Conservation (phyloP, 192 early-diverging fungal species). For the Diversispora epigaea region DNA sequence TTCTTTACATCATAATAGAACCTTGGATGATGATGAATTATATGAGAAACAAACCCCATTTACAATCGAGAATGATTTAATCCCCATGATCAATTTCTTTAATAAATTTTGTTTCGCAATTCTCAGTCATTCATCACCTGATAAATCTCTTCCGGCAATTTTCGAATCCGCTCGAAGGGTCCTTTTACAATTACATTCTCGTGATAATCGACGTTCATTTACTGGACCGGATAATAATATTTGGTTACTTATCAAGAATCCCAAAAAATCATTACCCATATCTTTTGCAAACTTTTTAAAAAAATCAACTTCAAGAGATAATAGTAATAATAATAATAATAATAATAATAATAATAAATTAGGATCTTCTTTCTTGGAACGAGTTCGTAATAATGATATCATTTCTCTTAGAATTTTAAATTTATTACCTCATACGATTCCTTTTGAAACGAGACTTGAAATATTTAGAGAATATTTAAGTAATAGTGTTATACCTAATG, state of each 20-base stretch:
- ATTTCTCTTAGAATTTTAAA: conserved; percentile 63
- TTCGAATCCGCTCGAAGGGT: conserved; percentile 56
- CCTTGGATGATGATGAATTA: conserved; percentile 62
- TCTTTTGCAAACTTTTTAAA: conserved; percentile 11
- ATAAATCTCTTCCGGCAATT: conserved; percentile 19
- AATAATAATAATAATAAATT: no score
- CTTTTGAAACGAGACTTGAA: conserved; percentile 80
- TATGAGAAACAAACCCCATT: conserved; percentile 63
- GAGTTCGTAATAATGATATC: conserved; percentile 23
- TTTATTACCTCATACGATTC: conserved; percentile 85
- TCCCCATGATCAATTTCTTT: conserved; percentile 55
- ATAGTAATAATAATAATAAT: no score
- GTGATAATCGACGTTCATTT: conserved; percentile 57
- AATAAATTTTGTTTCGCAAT: conserved; percentile 66
- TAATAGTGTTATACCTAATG: conserved; percentile 24
- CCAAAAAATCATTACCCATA: conserved; percentile 21
- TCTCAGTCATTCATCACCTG: conserved; percentile 39
- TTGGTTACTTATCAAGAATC: conserved; percentile 50
- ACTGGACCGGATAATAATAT: conserved; percentile 50
- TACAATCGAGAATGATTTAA: conserved; percentile 45
- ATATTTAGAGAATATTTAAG: conserved; percentile 79
- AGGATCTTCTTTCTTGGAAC: conserved; percentile 1
- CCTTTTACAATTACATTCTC: conserved; percentile 68
- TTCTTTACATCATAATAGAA: conserved; percentile 37
- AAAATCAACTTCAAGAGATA: conserved; percentile 6